Conservation (phyloP, 345 rosid genomes). For the Linum tenue region DNA sequence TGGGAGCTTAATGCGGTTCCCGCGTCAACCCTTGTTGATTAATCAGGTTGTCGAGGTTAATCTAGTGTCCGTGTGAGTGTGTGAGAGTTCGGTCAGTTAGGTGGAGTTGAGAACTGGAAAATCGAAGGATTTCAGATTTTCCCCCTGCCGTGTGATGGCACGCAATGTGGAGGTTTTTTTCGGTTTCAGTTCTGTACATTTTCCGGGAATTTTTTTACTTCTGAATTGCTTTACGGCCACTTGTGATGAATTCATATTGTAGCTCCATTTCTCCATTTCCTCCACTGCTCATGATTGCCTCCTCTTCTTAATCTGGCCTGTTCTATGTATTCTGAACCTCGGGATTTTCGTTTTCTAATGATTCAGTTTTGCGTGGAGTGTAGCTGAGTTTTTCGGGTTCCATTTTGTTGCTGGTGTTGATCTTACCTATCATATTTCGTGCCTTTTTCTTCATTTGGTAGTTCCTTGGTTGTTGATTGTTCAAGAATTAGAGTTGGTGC, state of each 20-base stretch:
- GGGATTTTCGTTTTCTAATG: background rate
- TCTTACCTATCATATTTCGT: background rate
- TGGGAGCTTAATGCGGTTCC: conserved; percentile 1
- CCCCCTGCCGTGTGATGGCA: conserved; percentile 9
- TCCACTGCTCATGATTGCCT: background rate
- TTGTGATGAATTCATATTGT: background rate
- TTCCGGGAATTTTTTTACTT: background rate
- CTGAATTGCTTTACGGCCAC: background rate
- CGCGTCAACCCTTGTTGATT: background rate
- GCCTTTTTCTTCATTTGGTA: background rate
- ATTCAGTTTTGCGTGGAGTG: background rate
- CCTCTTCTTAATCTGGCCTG: too few species aligned
- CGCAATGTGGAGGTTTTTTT: conserved; percentile 6
- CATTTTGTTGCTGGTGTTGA: background rate
- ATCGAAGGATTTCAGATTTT: background rate
- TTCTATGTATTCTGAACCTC: too few species aligned
- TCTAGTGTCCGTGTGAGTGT: conserved; percentile 4
- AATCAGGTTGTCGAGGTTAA: conserved; percentile 8
- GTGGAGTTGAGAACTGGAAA: background rate
- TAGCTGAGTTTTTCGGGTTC: background rate
- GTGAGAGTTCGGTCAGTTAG: conserved; percentile 17
- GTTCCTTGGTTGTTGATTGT: background rate
- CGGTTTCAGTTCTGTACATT: background rate
- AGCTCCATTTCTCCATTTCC: background rate
- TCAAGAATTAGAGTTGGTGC: too few species aligned